Conservation (phyloP, 202 grass and related monocot genomes). For the Brachypodium distachyon region DNA sequence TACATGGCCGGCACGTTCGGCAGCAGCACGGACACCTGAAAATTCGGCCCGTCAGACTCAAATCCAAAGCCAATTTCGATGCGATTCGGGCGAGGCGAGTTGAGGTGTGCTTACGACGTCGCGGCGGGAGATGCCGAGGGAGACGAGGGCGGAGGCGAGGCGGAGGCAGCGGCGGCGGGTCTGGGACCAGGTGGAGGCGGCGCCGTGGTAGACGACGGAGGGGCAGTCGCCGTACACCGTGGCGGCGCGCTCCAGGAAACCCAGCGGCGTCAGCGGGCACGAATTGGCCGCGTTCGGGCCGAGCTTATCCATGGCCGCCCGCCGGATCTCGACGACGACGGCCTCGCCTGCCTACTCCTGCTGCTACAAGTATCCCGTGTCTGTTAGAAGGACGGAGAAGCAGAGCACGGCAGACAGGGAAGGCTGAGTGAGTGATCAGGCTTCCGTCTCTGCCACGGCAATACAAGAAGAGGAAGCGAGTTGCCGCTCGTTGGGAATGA, state of each 20-base stretch:
- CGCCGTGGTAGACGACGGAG: constrained; percentile 66
- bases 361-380: too few species aligned
- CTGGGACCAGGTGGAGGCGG: constrained; percentile 79
- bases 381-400: too few species aligned
- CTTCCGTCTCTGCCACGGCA: too few species aligned
- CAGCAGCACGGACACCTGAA: constrained; percentile 60
- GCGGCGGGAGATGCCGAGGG: constrained; percentile 65
- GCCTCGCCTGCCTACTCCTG: too few species aligned
- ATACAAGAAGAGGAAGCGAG: too few species aligned
- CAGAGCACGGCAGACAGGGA: too few species aligned
- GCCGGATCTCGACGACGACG: too few species aligned
- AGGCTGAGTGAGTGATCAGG: too few species aligned
- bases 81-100: too few species aligned
- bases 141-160: constrained; percentile 72
- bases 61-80: too few species aligned
- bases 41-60: too few species aligned
- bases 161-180: constrained; percentile 69
- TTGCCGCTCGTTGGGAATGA: too few species aligned
- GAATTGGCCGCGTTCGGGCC: constrained; percentile 54
- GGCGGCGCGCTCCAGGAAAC: constrained; percentile 67
- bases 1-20: constrained; percentile 94
- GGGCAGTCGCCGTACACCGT: constrained; percentile 60
- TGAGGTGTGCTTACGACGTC: constrained; percentile 49
- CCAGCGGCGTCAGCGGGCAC: constrained; percentile 58
- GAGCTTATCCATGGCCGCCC: constrained; percentile 50